These are phyloP conservation scores for Hypsizygus marmoreus DNA, from an alignment of 768 basidiomycete species.

Conservation along the genomic window DNA sequence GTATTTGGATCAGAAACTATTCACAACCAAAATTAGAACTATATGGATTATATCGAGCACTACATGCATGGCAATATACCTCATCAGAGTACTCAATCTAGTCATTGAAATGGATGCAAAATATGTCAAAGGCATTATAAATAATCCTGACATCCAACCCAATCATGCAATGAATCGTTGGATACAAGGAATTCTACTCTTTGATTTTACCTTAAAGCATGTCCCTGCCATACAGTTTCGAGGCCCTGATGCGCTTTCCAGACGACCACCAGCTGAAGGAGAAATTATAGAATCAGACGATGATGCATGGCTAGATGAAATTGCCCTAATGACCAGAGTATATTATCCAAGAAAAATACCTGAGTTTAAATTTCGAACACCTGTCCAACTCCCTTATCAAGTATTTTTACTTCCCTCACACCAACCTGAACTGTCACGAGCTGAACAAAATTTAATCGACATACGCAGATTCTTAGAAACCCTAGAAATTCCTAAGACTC, in stretches of 20 bases:
- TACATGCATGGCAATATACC: slow-evolving; percentile 18
- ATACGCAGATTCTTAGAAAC: too few relatives aligned
- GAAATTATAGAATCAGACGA: slow-evolving; percentile 25
- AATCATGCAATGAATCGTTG: slow-evolving; percentile 39
- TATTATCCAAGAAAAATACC: too few relatives aligned
- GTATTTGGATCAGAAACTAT: slow-evolving; percentile 26
- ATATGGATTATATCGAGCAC: slow-evolving; percentile 26
- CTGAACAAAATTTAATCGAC: too few relatives aligned
- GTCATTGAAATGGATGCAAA: too few relatives aligned
- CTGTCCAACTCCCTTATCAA: too few relatives aligned
- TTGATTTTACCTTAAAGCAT: slow-evolving; percentile 36
- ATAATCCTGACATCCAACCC: slow-evolving; percentile 37
- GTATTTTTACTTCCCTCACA: too few relatives aligned
- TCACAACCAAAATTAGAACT: slow-evolving; percentile 27
- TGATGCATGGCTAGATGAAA: too few relatives aligned
- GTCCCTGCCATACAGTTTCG: slow-evolving; percentile 26
- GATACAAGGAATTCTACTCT: slow-evolving; percentile 39
- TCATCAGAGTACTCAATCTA: slow-evolving; percentile 27
- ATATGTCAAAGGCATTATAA: slow-evolving; percentile 42
- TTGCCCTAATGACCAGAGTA: too few relatives aligned
- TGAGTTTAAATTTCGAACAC: too few relatives aligned
- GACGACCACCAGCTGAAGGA: slow-evolving; percentile 4
- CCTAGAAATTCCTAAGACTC: too few relatives aligned
- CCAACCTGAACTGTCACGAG: too few relatives aligned
- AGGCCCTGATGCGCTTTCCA: slow-evolving; percentile 24